Percentiles rank a stretch among this genome's conserved stretches.
Conservation (phyloP, 1,139 yeast genomes). For the Blastobotrys persicus region DNA sequence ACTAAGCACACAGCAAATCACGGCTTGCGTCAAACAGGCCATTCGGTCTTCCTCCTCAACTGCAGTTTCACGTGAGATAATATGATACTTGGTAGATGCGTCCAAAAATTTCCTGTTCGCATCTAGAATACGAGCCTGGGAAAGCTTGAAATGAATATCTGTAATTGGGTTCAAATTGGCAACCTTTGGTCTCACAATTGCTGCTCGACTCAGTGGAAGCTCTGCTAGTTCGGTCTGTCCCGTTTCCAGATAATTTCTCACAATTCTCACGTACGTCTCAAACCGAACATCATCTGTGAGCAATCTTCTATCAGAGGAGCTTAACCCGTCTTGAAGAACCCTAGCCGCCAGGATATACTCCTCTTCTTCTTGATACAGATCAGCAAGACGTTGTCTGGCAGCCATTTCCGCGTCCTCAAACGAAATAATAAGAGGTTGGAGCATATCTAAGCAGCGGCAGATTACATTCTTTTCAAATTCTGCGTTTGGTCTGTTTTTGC, state of each 20-base stretch:
- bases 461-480: constrained; percentile 10
- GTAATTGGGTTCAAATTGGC: constrained; percentile 18
- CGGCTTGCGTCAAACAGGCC: constrained; percentile 35
- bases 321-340: constrained; percentile 30
- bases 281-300: constrained; percentile 32
- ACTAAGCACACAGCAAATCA: constrained; percentile 35
- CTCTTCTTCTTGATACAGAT: constrained; percentile 28
- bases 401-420: constrained; percentile 33
- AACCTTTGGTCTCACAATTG: constrained; percentile 28
- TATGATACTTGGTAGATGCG: constrained; percentile 36
- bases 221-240: constrained; percentile 37
- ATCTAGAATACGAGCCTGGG: constrained; percentile 38
- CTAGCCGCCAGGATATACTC: constrained; percentile 32
- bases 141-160: constrained; percentile 33
- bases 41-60: constrained; percentile 34
- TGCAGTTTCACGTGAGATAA: constrained; percentile 31
- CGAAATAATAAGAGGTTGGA: constrained; percentile 28
- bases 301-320: constrained; percentile 26
- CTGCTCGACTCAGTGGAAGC: constrained; percentile 33
- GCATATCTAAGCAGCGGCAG: constrained; percentile 12
- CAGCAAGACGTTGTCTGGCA: constrained; percentile 32
- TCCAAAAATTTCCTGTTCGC: constrained; percentile 35
- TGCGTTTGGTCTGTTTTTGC: constrained; percentile 4
- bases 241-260: constrained; percentile 35
- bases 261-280: constrained; percentile 32